Percentiles rank a stretch among this genome's conserved stretches.
phyloP scores from a whole-genome alignment of 164 flowering plant genomes.

The Hamamelis virginiana region DNA sequence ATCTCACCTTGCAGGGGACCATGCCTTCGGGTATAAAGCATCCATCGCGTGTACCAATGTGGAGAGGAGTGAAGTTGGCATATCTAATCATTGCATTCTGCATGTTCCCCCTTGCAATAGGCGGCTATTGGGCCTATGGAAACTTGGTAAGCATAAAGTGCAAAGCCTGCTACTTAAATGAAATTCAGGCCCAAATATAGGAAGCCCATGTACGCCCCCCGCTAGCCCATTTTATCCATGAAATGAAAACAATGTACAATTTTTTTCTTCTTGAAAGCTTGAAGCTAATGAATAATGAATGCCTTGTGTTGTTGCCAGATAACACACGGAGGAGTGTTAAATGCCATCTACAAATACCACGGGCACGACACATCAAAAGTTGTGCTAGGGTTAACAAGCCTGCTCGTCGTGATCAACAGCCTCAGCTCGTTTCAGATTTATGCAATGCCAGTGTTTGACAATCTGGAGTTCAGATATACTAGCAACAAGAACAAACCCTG shows the following conservation, averaged over 20 bases:
- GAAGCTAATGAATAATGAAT: conserved; percentile 8
- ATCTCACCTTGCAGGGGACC: conserved; percentile 41
- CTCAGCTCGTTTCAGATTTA: conserved; percentile 59
- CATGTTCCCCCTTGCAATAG: conserved; percentile 55
- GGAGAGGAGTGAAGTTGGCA: conserved; percentile 55
- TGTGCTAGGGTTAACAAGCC: conserved; percentile 31
- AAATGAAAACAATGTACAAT: no score
- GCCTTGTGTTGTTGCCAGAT: conserved; percentile 29
- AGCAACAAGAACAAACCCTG: conserved; percentile 45
- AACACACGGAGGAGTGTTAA: conserved; percentile 35
- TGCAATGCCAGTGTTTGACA: conserved; percentile 66
- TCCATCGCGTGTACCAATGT: conserved; percentile 54
- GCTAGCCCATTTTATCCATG: no score
- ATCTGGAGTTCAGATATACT: conserved; percentile 47
- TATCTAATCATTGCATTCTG: conserved; percentile 45
- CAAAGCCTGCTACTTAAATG: no score
- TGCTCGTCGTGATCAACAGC: conserved; percentile 44
- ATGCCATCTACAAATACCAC: conserved; percentile 39
- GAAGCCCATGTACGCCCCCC: no score
- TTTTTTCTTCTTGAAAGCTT: conserved; percentile 6
- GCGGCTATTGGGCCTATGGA: conserved; percentile 66
- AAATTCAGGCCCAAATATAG: background rate
- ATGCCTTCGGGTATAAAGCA: conserved; percentile 52
- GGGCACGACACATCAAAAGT: conserved; percentile 37
- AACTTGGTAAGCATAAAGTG: conserved; percentile 37